Percentiles rank a stretch among this genome's conserved stretches.
Conservation (phyloP, 257 asterid genomes). For the Phtheirospermum japonicum region DNA sequence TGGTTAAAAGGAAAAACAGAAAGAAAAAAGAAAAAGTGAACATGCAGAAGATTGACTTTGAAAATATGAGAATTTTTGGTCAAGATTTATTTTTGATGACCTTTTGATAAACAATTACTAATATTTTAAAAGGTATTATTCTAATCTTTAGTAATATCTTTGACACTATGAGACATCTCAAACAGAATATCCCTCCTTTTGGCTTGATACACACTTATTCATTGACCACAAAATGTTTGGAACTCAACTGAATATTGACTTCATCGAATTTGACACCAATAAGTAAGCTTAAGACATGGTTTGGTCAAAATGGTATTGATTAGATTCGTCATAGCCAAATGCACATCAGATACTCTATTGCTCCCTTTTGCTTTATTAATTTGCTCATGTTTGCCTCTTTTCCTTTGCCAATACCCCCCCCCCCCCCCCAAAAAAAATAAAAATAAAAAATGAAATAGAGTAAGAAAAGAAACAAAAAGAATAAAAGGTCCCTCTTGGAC, state of each 20-base stretch:
- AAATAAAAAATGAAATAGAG: no score
- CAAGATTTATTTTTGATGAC: neutral
- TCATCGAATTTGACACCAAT: neutral
- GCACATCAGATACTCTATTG: neutral
- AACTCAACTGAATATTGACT: neutral
- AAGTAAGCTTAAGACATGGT: neutral
- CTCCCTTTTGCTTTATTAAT: neutral
- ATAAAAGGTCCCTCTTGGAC: neutral
- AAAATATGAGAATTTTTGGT: neutral
- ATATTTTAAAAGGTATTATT: neutral
- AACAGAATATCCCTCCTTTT: neutral
- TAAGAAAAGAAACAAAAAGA: neutral
- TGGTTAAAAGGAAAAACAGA: neutral
- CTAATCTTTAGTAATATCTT: constrained; percentile 5
- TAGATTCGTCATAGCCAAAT: neutral
- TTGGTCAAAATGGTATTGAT: neutral
- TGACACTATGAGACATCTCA: neutral
- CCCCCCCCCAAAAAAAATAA: neutral
- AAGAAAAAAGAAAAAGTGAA: neutral
- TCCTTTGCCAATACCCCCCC: neutral
- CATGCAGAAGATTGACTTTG: constrained; percentile 4
- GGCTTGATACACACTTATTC: constrained; percentile 4
- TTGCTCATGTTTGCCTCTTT: neutral
- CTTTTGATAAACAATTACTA: constrained; percentile 3
- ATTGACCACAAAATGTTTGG: neutral